Evolutionary conservation across 2,329 filamentous ascomycete genomes (phyloP), one percentile per base, ranked within the genome.

Genomic region (Phaeophleospora eucalypticola): DNA sequence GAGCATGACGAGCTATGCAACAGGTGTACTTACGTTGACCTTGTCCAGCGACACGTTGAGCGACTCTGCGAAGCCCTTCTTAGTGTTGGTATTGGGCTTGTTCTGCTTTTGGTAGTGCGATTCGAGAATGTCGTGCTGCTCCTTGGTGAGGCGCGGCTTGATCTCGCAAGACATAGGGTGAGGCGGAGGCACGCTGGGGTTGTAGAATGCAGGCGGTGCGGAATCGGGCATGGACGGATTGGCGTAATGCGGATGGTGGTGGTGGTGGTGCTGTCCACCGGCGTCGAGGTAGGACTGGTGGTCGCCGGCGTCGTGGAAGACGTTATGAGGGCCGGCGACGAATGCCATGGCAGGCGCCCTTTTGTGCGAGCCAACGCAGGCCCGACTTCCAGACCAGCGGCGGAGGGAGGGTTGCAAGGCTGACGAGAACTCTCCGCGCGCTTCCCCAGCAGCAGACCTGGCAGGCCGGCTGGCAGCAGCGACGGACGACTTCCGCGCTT

Each of bases 91-190:
- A 54, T 67, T 74, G 21, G 74, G 74, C 64, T 77, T 77, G 52
- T 66, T 63, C 60, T 76, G 71, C 50, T 67, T 62, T 57, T 68
- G 66, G 56, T 74, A 77, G 50, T 77, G 70, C 32, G 63, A 60
- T 60, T 77, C 74, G 53, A 77, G 68, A 43, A 76, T 70, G 58
- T 76, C 73, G 55, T 76, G 73, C 61, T 77, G 74, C 59, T 75
- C 72, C 60, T 76, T 76, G 51, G 73, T 75, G 36, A 76, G 67
- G 49, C 73, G 71, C 34, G 73, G 73, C 63, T 75, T 76, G 58
- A 74, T 71, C 60, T 76, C 72, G 58, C 64, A 60, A 45, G 56
- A 48, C 46, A 63, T 52, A 18, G 64, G 63, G 52, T 54, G 53
- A 6, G 24, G 24, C 24, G 24, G 24, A 29, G 51, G 53, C 40